Base-by-base conservation (phyloP, 1,284 basidiomycete genomes). In the Marasmius fiardii region DNA sequence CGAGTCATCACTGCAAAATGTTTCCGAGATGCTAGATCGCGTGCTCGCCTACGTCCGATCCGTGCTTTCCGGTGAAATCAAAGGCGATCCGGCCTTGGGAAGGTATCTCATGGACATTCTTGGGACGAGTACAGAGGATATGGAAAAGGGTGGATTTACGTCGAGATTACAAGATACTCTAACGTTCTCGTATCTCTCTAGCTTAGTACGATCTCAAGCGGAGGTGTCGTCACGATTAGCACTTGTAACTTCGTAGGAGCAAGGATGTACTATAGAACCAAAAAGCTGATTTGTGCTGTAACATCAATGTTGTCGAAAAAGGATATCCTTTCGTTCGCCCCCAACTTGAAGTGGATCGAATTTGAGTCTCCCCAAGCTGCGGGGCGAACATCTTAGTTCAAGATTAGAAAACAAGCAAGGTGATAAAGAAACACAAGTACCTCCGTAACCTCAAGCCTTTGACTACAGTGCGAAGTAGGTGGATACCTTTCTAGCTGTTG, bases 141-240 rank as follows among this genome's bases (percentile, higher is more conserved):
- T 85, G 8, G 87, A 90, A 65, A 85, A 88, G 68, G 82, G 84
- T 45, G 83, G 84, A 16, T 93, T 93, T 75, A 86, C 90, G 65
- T 78, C 79, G 41, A 88, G 83, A 64, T 74, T 91, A 69, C 89
- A 97, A 86, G 94, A 97, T 70, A 92, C 89, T 18, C 78, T 97
- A 61, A 96, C 95, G 88, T 86, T 98, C 55, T 92, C 93, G 44
- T 99, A 98, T 77, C 81, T 99, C 62, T 90, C 94, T 47, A 98
- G 94, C 72, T 82, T 99, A 61, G 90, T 98, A 54, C 85, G 94
- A 63, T 89, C 93, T 58, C 96, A 99, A 77, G 92, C 93, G 54
- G 95, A 98, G 73, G 86, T 98, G 43, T 92, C 94, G 3, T 85
- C 93, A 45, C 83, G 96, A 64, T 78, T 99, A 67, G 90, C 92